Evolutionary conservation across 164 flowering plant genomes (phyloP), one percentile per base, ranked within the genome.

Genomic region (Tinospora cordifolia): DNA sequence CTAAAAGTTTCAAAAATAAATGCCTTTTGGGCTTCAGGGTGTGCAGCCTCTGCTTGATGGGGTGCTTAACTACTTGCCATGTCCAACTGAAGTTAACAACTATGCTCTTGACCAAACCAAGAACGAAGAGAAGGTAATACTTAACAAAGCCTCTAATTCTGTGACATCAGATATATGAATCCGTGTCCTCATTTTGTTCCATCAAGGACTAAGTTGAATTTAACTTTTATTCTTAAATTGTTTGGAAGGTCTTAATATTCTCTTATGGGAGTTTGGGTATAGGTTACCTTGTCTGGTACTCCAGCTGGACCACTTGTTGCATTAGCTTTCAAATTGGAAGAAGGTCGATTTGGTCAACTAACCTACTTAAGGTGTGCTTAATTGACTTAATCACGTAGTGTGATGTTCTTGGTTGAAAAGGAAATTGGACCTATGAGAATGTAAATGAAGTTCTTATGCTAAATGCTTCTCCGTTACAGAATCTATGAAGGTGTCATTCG

Each of bases 271-370:
- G 40, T 49, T 65, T 26, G 14, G 60, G 57, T 63, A 21, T 77
- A 95, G 99, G 92, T 92, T 75, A 26, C 63, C 19, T 76, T 92
- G 71, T 59, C 85, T 68, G 98, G 98, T 71, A 83, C 84, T 69
- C 99, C 98, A 22, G 81, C 71, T 78, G 98, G 98, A 74, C 96
- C 94, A 68, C 90, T 95, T 69, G 99, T 95, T 70, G 98, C 94
- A 60, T 78, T 95, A 81, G 99, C 99, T 69, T 95, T 95, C 80
- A 95, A 95, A 78, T 77, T 92, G 79, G 99, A 95, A 79, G 99
- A 95, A 86, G 98, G 99, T 63, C 87, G 95, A 30, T 95, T 92
- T 84, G 99, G 99, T 76, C 99, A 95, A 78, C 75, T 95, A 69
- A 95, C 99, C 71, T 95, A 85, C 82, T 77, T 95, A 68, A 90